phyloP scores from a whole-genome alignment of 805 yeast genomes.

The Sporopachydermia lactativora region DNA sequence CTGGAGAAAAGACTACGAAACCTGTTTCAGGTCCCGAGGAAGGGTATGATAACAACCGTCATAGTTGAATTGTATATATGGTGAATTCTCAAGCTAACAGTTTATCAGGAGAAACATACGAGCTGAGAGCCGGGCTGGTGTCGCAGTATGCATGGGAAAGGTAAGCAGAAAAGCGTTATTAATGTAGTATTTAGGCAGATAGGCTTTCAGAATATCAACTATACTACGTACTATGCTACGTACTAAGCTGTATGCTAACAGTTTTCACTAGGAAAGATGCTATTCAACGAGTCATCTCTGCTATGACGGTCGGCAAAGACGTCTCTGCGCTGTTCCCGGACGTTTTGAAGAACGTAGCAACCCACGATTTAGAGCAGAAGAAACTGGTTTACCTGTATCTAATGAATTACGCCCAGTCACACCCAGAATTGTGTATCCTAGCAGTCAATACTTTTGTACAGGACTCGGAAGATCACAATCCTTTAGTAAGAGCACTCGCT shows the following conservation, averaged over 20 bases:
- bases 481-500: slow-evolving; percentile 89
- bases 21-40: slow-evolving; percentile 42
- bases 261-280: slow-evolving; percentile 68
- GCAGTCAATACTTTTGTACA: slow-evolving; percentile 95
- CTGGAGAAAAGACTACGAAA: slow-evolving; percentile 38
- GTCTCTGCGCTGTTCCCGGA: slow-evolving; percentile 92
- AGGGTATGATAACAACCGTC: slow-evolving; percentile 21
- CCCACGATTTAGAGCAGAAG: slow-evolving; percentile 92
- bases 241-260: slow-evolving; percentile 12
- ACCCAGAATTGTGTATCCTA: slow-evolving; percentile 88
- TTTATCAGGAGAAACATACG: slow-evolving; percentile 65
- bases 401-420: slow-evolving; percentile 94
- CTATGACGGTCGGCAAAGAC: slow-evolving; percentile 97
- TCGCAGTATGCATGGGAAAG: slow-evolving; percentile 86
- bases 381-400: slow-evolving; percentile 86
- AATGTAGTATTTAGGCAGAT: too few relatives aligned
- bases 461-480: slow-evolving; percentile 94
- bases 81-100: slow-evolving; percentile 27
- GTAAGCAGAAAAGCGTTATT: too few relatives aligned
- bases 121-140: slow-evolving; percentile 78
- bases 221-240: too few relatives aligned
- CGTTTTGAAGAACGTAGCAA: slow-evolving; percentile 89
- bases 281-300: slow-evolving; percentile 90
- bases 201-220: too few relatives aligned
- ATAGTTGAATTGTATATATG: slow-evolving; percentile 16